A percentile compares a stretch with the other conserved stretches of the same genome.
These are phyloP conservation scores for Hygrocybe coccinea DNA, from an alignment of 768 basidiomycete species.

Conservation along the genomic window DNA sequence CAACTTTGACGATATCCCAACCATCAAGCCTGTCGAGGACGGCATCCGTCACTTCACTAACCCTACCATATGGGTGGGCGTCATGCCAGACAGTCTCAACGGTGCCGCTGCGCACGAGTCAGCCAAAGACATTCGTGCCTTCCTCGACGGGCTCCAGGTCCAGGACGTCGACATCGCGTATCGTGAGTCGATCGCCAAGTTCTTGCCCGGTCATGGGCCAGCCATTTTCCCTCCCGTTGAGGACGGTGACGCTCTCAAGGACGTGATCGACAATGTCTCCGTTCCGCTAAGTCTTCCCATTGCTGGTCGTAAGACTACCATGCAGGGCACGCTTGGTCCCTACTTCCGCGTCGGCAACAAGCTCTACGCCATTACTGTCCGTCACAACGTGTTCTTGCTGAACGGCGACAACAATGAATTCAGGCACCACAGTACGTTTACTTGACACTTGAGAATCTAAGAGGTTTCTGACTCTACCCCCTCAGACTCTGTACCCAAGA, in stretches of 20 bases:
- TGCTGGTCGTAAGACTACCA: slow-evolving; percentile 26
- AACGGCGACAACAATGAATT: slow-evolving; percentile 25
- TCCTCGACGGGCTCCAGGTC: too few relatives aligned
- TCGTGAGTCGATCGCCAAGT: too few relatives aligned
- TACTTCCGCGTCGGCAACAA: slow-evolving; percentile 29
- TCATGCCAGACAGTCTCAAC: too few relatives aligned
- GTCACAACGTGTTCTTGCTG: slow-evolving; percentile 29
- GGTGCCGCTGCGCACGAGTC: too few relatives aligned
- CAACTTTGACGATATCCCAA: too few relatives aligned
- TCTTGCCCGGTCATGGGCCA: too few relatives aligned
- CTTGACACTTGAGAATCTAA: slow-evolving; percentile 24
- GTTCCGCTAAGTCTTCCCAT: slow-evolving; percentile 35
- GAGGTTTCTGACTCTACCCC: slow-evolving; percentile 25
- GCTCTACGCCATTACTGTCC: slow-evolving; percentile 33
- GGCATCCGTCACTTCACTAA: too few relatives aligned
- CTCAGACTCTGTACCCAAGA: slow-evolving; percentile 29
- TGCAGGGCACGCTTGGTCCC: slow-evolving; percentile 37
- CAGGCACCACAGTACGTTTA: slow-evolving; percentile 28
- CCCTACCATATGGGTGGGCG: too few relatives aligned
- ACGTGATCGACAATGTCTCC: slow-evolving; percentile 34
- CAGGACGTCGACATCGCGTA: too few relatives aligned
- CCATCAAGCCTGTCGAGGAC: too few relatives aligned
- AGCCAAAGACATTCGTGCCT: too few relatives aligned
- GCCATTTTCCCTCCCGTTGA: too few relatives aligned
- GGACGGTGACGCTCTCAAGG: slow-evolving; percentile 27